phyloP scores from a whole-genome alignment of 805 yeast genomes.

The Saturnispora bothae region DNA sequence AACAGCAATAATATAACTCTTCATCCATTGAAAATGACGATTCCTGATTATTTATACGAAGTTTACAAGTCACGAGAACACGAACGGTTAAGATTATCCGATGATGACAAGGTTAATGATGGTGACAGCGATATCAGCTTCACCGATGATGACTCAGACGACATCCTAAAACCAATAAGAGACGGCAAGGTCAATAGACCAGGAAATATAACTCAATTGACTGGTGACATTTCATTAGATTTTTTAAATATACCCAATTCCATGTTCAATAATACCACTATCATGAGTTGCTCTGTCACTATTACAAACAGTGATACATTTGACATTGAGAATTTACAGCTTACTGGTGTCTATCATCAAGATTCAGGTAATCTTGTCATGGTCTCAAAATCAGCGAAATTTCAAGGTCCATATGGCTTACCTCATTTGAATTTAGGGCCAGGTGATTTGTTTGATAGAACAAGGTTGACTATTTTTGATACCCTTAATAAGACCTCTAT shows the following conservation, averaged over 20 bases:
- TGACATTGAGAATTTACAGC: conserved; percentile 34
- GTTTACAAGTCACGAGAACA: conserved; percentile 16
- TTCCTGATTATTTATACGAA: conserved; percentile 22
- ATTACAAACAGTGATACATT: background rate
- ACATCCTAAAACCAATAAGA: conserved; percentile 3
- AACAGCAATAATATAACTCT: conserved; percentile 2
- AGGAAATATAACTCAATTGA: conserved; percentile 22
- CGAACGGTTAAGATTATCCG: conserved; percentile 7
- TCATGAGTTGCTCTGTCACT: background rate
- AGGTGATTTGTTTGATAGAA: conserved; percentile 32
- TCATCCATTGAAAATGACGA: conserved; percentile 19
- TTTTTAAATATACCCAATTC: conserved; percentile 6
- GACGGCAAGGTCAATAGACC: conserved; percentile 8
- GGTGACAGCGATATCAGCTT: background rate
- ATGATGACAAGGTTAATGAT: background rate
- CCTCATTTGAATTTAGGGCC: conserved; percentile 41
- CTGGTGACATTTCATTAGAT: conserved; percentile 17
- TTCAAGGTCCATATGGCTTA: conserved; percentile 48
- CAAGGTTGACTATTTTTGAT: conserved; percentile 35
- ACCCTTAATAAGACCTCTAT: conserved; percentile 32
- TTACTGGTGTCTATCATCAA: conserved; percentile 59
- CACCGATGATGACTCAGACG: conserved; percentile 1
- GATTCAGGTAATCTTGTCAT: conserved; percentile 52
- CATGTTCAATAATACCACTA: conserved; percentile 11
- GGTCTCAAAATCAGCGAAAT: conserved; percentile 52